Percentiles rank a stretch among this genome's conserved stretches.
Evolutionary conservation across 352 stramenopile species (phyloP).

Genomic region (Globisporangium mamillatum): DNA sequence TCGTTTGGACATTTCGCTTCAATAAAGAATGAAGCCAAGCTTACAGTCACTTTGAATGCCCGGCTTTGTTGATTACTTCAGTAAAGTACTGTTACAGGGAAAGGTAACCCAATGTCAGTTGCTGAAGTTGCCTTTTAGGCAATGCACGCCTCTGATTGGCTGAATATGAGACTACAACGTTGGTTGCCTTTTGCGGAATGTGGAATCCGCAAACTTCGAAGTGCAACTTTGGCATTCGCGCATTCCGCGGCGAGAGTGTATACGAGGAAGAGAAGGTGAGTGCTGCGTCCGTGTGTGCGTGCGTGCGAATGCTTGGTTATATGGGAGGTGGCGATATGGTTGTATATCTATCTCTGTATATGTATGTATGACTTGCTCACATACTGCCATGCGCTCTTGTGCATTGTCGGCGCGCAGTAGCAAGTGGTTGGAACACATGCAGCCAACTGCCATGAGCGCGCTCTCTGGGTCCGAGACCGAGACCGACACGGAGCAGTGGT

Average conservation of each 20-base stretch:
- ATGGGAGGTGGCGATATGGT: not conserved
- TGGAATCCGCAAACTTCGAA: not conserved
- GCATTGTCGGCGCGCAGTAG: not conserved
- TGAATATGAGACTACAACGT: not conserved
- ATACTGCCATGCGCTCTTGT: not conserved
- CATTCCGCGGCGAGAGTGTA: not conserved
- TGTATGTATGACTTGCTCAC: not conserved
- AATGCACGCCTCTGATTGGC: conserved; percentile 5
- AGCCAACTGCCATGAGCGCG: not conserved
- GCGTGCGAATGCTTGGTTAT: not conserved
- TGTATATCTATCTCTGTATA: not conserved
- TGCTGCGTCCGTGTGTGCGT: not conserved
- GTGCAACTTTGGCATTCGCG: conserved; percentile 1
- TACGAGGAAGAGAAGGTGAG: not conserved
- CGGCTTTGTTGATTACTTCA: not conserved
- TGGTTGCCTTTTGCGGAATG: conserved; percentile 5
- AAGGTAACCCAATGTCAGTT: not conserved
- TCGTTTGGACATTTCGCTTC: not conserved
- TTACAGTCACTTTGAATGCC: not conserved
- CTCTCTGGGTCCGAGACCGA: conserved; percentile 6
- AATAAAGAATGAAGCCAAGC: not conserved
- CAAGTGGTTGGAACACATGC: not conserved
- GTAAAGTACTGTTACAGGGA: too few species aligned
- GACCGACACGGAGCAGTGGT: not conserved
- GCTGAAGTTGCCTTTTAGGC: conserved; percentile 7